Evolutionary conservation across 768 basidiomycete species (phyloP), one percentile per base, ranked within the genome.

Genomic region (Clitopilus passeckerianus): DNA sequence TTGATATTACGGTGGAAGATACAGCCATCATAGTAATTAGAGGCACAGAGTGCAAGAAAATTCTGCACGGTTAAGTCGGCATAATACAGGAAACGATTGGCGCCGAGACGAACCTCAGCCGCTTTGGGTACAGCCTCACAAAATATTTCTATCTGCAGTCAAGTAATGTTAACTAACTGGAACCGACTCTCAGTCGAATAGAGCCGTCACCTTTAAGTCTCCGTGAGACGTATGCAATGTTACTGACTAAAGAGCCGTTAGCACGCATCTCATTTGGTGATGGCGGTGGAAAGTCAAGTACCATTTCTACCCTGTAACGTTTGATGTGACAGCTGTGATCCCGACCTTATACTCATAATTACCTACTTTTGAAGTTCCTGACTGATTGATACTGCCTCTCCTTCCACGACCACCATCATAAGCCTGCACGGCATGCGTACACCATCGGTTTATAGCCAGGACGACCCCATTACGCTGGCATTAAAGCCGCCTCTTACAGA

Each of bases 41-140:
- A 90, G 16, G 94, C 97, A 68, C 93, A 95, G 14, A 98, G 80
- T 0, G 94, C 95, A 14, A 99, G 80, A 68, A 98, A 99, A 73
- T 98, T 99, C 95, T 97, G 66, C 34, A 15, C 20, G 20, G 60
- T 60, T 35, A 61, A 60, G 60, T 54, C 33, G 44, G 55, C 30
- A 53, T 54, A 58, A 60, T 59, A 56, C n/a, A 37, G 57, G 59
- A 15, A 37, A 57, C 52, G 24, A 50, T 22, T 50, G 22, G 46
- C 18, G 16, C 20, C 20, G 37, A 60, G 53, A 54, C 44, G 60
- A 63, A 94, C 95, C 80, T 99, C 96, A 64, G 95, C 93, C 10
- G 95, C 81, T 72, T 94, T 93, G 22, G 97, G 97, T 18, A 94
- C 91, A 6, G 96, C 89, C 74, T 99, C 97, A 71, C 97, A 98